Base-by-base conservation (phyloP, 805 yeast genomes). In the Clavispora carvajalis region DNA sequence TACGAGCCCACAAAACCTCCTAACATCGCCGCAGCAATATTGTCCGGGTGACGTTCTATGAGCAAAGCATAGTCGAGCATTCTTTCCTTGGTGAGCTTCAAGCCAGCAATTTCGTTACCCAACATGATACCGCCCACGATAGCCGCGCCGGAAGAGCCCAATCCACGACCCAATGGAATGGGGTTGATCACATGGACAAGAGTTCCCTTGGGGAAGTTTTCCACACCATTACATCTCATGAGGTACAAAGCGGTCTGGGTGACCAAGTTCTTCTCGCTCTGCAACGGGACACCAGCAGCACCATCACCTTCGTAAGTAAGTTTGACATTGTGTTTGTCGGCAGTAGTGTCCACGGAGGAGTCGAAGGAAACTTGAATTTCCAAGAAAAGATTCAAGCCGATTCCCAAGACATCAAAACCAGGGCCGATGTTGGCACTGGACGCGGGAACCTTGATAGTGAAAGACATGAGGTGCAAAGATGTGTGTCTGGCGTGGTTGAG, bases 351-450 rank as follows among this genome's bases (percentile, higher is more conserved):
- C 6, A 50, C 46, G 3, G 63, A 44, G 7, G 77, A 57, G 58
- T 88, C 93, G 31, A 86, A 69, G 8, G 69, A 62, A 22, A 89
- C 96, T 3, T 72, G 69, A 42, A 93, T 70, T 39, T 82, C 84
- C 41, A 93, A 69, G 56, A 68, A 88, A 37, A 89, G 67, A 46
- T 84, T 75, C 49, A 93, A 73, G 34, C 96, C 96, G 30, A 93
- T 82, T 18, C 99, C 99, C 38, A 93, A 68, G 6, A 93, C 99
- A 63, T 93, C 99, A 58, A 91, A 93, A 1, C 99, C 99, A 8
- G 99, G 99, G 7, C 99, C 99, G 38, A 93, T 91, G 56, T 93
- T 93, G 55, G 99, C 99, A 37, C 95, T 85, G 5, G 98, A 90
- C 6, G 98, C 96, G 4, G 99, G 99, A 13, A 91, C 93, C 40